Percentiles rank a stretch among this genome's conserved stretches.
Evolutionary conservation across 768 basidiomycete genomes (phyloP).

Genomic region (Mrakia frigida): DNA sequence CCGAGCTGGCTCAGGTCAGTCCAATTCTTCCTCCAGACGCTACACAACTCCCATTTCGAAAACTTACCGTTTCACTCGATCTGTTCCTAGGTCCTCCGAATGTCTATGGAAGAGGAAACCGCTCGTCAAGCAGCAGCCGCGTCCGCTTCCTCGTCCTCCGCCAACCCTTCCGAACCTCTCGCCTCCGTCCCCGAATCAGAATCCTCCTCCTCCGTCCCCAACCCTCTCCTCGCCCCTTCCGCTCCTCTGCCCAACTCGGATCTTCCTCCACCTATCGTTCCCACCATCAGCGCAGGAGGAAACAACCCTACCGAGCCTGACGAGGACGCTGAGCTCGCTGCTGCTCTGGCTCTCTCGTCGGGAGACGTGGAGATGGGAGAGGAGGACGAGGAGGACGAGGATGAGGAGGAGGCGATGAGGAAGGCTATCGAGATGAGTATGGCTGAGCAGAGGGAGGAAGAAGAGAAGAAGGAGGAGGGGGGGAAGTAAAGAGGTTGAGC

Average conservation of each 20-base stretch:
- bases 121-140: slow-evolving; percentile 36
- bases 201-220: slow-evolving; percentile 28
- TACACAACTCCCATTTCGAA: background rate
- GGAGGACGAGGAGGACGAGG: slow-evolving; percentile 49
- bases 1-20: slow-evolving; percentile 87
- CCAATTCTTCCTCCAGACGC: too few relatives aligned
- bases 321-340: slow-evolving; percentile 61
- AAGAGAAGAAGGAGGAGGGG: slow-evolving; percentile 33
- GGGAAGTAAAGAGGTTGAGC: background rate
- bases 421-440: slow-evolving; percentile 92
- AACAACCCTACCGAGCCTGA: slow-evolving; percentile 30
- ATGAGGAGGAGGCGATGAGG: slow-evolving; percentile 76
- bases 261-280: slow-evolving; percentile 28
- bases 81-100: slow-evolving; percentile 21
- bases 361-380: slow-evolving; percentile 32
- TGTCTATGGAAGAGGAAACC: slow-evolving; percentile 32
- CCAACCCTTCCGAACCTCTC: slow-evolving; percentile 27
- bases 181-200: slow-evolving; percentile 34
- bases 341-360: slow-evolving; percentile 69
- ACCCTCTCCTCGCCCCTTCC: slow-evolving; percentile 41
- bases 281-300: slow-evolving; percentile 2
- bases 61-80: background rate
- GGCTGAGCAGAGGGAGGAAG: slow-evolving; percentile 39
- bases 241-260: slow-evolving; percentile 32
- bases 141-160: slow-evolving; percentile 30